Evolutionary conservation across 441 rosid genomes (phyloP), one percentile per base, ranked within the genome.

Genomic region (Sinapis alba): DNA sequence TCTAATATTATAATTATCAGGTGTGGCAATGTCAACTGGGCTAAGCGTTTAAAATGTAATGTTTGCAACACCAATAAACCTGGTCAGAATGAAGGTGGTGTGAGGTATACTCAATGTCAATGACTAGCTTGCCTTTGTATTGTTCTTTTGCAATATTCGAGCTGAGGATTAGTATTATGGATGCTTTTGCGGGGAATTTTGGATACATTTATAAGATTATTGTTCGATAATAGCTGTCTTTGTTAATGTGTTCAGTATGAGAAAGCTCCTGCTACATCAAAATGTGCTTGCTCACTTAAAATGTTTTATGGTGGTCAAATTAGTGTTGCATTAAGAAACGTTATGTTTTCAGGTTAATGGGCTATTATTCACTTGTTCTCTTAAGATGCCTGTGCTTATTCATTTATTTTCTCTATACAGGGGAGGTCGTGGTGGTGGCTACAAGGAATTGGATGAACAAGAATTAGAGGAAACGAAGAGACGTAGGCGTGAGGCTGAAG

Each of bases 1-100:
- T 43, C 34, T 36, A 54, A 60, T 57, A 32, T 9, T 18, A 24
- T 32, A 68, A 54, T 26, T 77, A 59, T 62, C 88, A 95, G 98
- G 97, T 95, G 99, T 82, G 99, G 86, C 82, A 92, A 95, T 79
- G 90, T 92, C 73, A 95, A 89, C 79, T 95, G 99, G 99, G 99
- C 98, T 72, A 94, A 94, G 83, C 96, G 96, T 70, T 63, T 80
- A 38, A 92, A 95, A 78, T 92, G 98, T 84, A 92, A 95, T 78
- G 87, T 95, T 75, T 92, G 98, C 85, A 95, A 95, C 84, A 95
- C 99, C 27, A 95, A 89, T 65, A 94, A 90, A 81, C 99, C 99
- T 66, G 99, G 97, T 30, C 34, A 30, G 34, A 30, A 30, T 30
- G 34, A 30, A 30, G 6, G 34, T 30, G 34, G 34, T 30, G 34